Evolutionary conservation across 805 yeast genomes (phyloP), one percentile per base, ranked within the genome.

Genomic region (Brettanomyces naardenensis): DNA sequence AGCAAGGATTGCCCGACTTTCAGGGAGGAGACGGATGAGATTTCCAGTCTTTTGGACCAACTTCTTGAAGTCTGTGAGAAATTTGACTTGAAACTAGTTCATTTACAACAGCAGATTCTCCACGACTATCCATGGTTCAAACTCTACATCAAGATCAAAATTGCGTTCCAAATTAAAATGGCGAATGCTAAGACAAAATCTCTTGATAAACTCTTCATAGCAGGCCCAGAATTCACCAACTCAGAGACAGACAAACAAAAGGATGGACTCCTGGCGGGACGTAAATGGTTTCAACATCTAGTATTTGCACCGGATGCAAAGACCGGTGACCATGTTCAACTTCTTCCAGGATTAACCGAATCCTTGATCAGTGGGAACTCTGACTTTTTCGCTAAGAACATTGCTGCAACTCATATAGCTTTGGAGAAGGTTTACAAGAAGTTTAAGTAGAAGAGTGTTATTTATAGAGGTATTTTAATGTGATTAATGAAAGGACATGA

Each of bases 71-170:
- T 37, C 19, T 34, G 52, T 9, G 9, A 14, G 1, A 36, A 36
- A 3, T 54, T 56, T 37, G 62, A 57, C 30, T 28, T 23, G 1
- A 39, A 35, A 3, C 27, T 54, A 39, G 43, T 39, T n/a, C 15
- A 15, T 2, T 63, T 85, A 20, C 77, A 75, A 44, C 58, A 61
- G 2, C 66, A 70, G 25, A 72, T 78, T 38, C 58, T 67, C 1
- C 61, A 68, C 31, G 97, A 86, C 48, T 81, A 73, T 48, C 88
- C 96, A 1, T 82, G 95, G 88, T 86, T 80, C 62, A 65, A 70
- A 44, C 61, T 70, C 37, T 69, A 66, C 45, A 71, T 66, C 45
- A 86, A 86, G 56, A 51, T 84, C 27, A 68, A 62, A 36, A 64
- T 78, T 4, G 79, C 77, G 36, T 69, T 80, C 13, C 69, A 71